Conservation (phyloP, 2,329 filamentous ascomycete genomes). For the Trichoderma guizhouense region DNA sequence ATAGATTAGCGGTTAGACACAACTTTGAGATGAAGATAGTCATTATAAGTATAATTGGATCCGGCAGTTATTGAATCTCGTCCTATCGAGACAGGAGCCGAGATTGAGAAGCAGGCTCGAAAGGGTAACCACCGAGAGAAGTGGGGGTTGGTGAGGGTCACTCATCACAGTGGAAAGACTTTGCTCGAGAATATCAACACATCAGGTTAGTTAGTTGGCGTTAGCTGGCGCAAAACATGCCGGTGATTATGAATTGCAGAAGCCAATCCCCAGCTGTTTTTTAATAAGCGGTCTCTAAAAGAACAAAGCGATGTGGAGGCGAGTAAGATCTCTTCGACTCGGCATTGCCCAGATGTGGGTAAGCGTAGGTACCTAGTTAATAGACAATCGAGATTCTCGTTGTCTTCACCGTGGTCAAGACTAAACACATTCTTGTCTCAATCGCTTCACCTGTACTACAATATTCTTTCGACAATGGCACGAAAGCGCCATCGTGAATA, state of each 20-base stretch:
- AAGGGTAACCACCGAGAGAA: background rate
- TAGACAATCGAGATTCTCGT: background rate
- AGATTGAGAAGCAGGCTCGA: background rate
- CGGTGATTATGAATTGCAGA: too few species aligned
- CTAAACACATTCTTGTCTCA: background rate
- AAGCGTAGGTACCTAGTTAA: background rate
- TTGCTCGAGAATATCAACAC: too few species aligned
- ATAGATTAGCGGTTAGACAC: background rate
- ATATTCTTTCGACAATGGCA: background rate
- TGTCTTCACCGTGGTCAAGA: background rate
- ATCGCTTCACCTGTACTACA: background rate
- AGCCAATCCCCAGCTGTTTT: too few species aligned
- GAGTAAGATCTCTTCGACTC: too few species aligned
- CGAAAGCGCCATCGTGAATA: background rate
- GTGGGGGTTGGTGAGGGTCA: background rate
- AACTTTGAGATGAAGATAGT: background rate
- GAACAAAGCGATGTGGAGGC: too few species aligned
- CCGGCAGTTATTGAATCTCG: background rate
- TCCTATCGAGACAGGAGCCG: background rate
- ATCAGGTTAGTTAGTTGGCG: too few species aligned
- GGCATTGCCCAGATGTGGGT: background rate
- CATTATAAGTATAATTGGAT: background rate
- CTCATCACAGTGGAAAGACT: background rate
- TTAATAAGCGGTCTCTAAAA: too few species aligned
- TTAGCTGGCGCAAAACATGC: too few species aligned